These are phyloP conservation scores for Posidonia australis DNA, from an alignment of 106 monocot species.

Conservation along the genomic window DNA sequence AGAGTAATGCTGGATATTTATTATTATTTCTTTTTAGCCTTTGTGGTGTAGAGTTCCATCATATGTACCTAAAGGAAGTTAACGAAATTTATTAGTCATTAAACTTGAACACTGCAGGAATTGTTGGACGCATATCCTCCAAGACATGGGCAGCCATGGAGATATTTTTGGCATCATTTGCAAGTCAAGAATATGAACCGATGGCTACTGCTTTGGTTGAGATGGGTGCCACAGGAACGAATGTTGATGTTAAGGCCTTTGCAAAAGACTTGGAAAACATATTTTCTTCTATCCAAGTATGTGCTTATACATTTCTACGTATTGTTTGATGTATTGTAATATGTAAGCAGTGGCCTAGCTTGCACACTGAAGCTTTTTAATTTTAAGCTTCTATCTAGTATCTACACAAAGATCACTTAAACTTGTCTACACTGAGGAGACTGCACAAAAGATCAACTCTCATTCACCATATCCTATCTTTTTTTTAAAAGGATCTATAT, in stretches of 20 bases:
- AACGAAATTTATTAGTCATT: background rate
- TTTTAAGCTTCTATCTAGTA: too few relatives aligned
- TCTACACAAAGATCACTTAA: too few relatives aligned
- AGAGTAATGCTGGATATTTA: too few relatives aligned
- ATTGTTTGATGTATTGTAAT: too few relatives aligned
- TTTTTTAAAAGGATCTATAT: too few relatives aligned
- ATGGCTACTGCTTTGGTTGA: slow-evolving; percentile 80
- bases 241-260: slow-evolving; percentile 76
- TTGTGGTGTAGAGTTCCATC: background rate
- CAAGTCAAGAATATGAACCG: slow-evolving; percentile 59
- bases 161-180: slow-evolving; percentile 82
- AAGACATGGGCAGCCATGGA: slow-evolving; percentile 99
- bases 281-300: slow-evolving; percentile 82
- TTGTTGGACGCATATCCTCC: slow-evolving; percentile 89
- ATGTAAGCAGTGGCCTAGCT: too few relatives aligned
- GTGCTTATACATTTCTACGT: background rate
- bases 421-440: too few relatives aligned
- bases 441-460: too few relatives aligned
- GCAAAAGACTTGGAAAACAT: slow-evolving; percentile 81
- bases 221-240: slow-evolving; percentile 85
- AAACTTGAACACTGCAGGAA: slow-evolving; percentile 38
- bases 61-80: background rate
- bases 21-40: too few relatives aligned
- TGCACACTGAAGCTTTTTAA: too few relatives aligned
- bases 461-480: too few relatives aligned